Evolutionary conservation across 225 moss, liverwort and hornwort species (phyloP), one percentile per base, ranked within the genome.

Genomic region (Sphagnum tenellum): DNA sequence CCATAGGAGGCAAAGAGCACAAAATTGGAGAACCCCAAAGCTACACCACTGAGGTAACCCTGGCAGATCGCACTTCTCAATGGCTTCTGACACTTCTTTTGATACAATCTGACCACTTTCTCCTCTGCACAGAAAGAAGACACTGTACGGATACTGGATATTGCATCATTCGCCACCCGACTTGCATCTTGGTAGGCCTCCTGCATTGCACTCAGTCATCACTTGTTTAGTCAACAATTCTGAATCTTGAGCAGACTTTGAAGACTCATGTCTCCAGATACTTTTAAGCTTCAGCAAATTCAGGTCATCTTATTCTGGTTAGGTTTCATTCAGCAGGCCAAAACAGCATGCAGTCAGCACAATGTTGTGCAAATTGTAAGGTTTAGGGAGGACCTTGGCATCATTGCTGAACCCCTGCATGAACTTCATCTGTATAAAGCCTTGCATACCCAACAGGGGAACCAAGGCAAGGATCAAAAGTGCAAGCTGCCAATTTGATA

Each of bases 371-470:
- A 54, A 14, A 50, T 50, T 10, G 49, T 8, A 46, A 51, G 10
- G 52, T 45, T 8, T 55, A 53, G 29, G 57, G 60, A 71, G 5
- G 64, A 96, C 95, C 96, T 92, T 92, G 47, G 87, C 86, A 69
- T 85, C 80, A n/a, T 71, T 81, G 75, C 85, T 78, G 64, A 88
- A 96, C 9, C 91, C 92, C 55, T 61, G n/a, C 81, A 87, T 82
- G 83, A 86, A 71, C 67, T 87, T 86, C 64, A 92, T 69, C 61
- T 96, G 81, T 3, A 80, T 69, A 58, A 78, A 88, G 47, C 88
- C 85, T 78, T 92, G 89, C 8, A 81, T 54, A 48, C 75, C 90
- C 47, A 96, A 11, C 8, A 96, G 81, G 56, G 96, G 96, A 75
- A 90, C 87, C 61, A 86, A 72, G 61, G 78, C 88, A 46, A 92